Evolutionary conservation across 2,329 filamentous ascomycete species (phyloP).

Genomic region (Fusarium citri): DNA sequence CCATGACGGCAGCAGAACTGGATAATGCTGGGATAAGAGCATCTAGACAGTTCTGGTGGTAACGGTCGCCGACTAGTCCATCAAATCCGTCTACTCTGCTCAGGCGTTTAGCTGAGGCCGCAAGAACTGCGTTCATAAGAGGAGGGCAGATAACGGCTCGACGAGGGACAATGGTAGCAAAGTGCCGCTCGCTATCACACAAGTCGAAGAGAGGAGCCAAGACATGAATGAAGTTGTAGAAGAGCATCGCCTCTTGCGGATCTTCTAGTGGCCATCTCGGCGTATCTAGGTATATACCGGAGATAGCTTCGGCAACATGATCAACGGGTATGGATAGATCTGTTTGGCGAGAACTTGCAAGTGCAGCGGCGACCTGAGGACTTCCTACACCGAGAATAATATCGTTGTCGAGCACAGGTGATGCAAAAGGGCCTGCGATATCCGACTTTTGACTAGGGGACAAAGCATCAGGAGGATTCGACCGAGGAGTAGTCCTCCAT

Average conservation of each 20-base stretch:
- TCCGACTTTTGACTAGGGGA: constrained; percentile 34
- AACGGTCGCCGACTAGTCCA: constrained; percentile 40
- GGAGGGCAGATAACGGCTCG: constrained; percentile 45
- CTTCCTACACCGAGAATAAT: constrained; percentile 15
- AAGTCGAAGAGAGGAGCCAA: constrained; percentile 47
- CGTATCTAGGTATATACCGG: constrained; percentile 38
- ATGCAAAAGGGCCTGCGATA: constrained; percentile 16
- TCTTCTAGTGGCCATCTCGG: constrained; percentile 43
- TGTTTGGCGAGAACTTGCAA: constrained; percentile 20
- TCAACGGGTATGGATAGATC: constrained; percentile 24
- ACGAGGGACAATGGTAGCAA: constrained; percentile 46
- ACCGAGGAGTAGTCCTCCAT: constrained; percentile 28
- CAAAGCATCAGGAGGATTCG: constrained; percentile 15
- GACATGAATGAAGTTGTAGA: constrained; percentile 44
- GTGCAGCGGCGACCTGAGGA: constrained; percentile 9
- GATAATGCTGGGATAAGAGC: constrained; percentile 46
- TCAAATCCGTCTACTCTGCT: constrained; percentile 41
- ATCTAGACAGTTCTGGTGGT: constrained; percentile 47
- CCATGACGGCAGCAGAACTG: constrained; percentile 42
- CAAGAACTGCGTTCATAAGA: constrained; percentile 46
- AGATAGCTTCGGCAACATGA: constrained; percentile 34
- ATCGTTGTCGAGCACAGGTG: constrained; percentile 11
- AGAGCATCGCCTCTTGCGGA: constrained; percentile 46
- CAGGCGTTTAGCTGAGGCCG: constrained; percentile 45
- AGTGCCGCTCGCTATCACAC: constrained; percentile 46